Evolutionary conservation across 2,329 filamentous ascomycete species (phyloP).

Genomic region (Coniochaeta pulveracea): DNA sequence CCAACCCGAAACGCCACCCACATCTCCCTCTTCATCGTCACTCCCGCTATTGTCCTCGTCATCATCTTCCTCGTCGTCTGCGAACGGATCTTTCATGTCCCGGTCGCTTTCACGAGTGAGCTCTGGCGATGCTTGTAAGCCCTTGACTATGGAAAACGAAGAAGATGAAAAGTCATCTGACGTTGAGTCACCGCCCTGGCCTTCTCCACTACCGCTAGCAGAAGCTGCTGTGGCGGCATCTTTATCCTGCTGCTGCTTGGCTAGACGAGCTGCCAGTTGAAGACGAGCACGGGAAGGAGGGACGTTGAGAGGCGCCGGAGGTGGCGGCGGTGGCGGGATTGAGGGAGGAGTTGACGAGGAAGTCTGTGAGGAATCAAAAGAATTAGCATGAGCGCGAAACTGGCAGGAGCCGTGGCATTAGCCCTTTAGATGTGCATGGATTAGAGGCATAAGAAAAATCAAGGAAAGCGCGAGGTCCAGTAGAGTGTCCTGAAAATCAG

Average conservation of each 20-base stretch:
- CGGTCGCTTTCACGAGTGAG: conserved; percentile 7
- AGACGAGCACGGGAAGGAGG: conserved; percentile 77
- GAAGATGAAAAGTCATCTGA: conserved; percentile 9
- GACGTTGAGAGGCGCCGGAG: conserved; percentile 73
- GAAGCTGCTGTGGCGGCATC: conserved; percentile 27
- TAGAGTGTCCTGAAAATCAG: no score
- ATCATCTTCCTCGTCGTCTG: conserved; percentile 42
- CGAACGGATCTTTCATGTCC: conserved; percentile 41
- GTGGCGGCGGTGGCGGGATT: conserved; percentile 47
- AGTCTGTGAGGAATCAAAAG: conserved; percentile 32
- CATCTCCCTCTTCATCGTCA: conserved; percentile 29
- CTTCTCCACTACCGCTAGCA: no score
- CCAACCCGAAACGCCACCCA: conserved; percentile 18
- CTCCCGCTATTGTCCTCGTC: conserved; percentile 39
- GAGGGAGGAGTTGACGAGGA: conserved; percentile 44
- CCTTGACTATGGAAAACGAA: not conserved
- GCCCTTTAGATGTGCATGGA: no score
- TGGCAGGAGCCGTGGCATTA: no score
- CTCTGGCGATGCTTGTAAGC: not conserved
- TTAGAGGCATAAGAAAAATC: no score
- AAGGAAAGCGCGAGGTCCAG: no score
- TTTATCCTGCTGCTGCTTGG: conserved; percentile 56
- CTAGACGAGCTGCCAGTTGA: conserved; percentile 80
- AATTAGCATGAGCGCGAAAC: conserved; percentile 50
- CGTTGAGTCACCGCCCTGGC: conserved; percentile 9